Evolutionary conservation across 2,329 filamentous ascomycete species (phyloP), one percentile per base, ranked within the genome.

Genomic region (Capronia americana): DNA sequence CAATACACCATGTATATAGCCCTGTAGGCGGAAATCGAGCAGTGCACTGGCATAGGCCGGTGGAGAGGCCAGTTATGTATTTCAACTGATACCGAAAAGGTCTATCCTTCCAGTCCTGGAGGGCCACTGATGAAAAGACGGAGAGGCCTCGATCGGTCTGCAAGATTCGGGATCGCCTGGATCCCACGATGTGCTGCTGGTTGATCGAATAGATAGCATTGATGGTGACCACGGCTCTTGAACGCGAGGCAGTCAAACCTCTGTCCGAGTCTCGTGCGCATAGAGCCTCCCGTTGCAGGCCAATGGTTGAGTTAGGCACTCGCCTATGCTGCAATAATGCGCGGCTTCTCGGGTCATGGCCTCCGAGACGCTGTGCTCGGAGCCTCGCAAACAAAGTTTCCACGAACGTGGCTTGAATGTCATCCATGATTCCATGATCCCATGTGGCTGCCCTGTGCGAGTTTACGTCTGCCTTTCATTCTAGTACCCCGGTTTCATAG

Each of bases 311-410:
- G 17, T n/a, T n/a, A 23, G 51, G 51, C n/a, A 32, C 20, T 8
- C 24, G 51, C 53, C 53, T 55, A 17, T 30, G 53, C 53, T 28
- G 53, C 28, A 32, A 55, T n/a, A 41, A n/a, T 44, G 38, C 38
- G 17, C 38, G 38, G 26, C 24, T 34, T 34, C 23, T 23, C 20
- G 48, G 20, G 10, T 51, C 48, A 23, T 5, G 20, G 12, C 20
- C 24, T 23, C 48, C 48, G 48, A 28, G 48, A 1, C 20, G 48
- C 24, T 28, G 48, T 2, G 1, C 48, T n/a, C 38, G 38, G 17
- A 44, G 38, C 57, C 44, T 59, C 34, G 12, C 58, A 61, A 28
- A 53, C 58, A 50, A 61, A 61, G 48, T 41, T 54, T 61, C 58
- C n/a, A 44, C 17, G 58, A 61, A 61, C 46, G 46, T 61, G 58